Conservation (phyloP, 202 grass and related monocot species). For the Zizania palustris region DNA sequence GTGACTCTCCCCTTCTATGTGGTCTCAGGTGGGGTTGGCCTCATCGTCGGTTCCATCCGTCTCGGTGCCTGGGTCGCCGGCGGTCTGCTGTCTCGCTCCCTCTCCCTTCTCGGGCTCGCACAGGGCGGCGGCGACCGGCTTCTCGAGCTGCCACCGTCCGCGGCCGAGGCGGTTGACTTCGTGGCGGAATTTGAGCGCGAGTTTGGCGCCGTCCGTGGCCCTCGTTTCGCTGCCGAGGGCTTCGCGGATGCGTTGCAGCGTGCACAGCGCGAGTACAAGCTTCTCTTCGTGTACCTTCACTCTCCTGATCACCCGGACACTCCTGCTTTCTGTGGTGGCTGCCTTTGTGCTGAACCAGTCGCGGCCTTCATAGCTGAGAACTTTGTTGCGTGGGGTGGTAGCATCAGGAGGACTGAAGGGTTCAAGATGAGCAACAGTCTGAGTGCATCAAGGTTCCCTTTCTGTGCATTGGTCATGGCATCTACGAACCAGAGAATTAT, state of each 20-base stretch:
- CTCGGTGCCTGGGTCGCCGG: constrained; percentile 90
- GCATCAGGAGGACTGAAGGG: constrained; percentile 87
- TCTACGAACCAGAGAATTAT: constrained; percentile 78
- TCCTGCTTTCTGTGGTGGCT: constrained; percentile 66
- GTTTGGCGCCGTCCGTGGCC: constrained; percentile 55
- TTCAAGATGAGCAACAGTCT: constrained; percentile 99
- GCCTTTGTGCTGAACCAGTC: constrained; percentile 68
- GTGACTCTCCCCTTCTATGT: constrained; percentile 91
- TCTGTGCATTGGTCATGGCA: constrained; percentile 83
- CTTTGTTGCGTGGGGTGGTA: constrained; percentile 92
- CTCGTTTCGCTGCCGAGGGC: constrained; percentile 64
- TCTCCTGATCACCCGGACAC: constrained; percentile 90
- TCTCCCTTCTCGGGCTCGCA: constrained; percentile 74
- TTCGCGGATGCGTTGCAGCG: constrained; percentile 82
- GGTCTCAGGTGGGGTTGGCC: constrained; percentile 73
- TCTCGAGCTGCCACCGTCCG: constrained; percentile 55
- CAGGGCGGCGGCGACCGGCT: constrained; percentile 44
- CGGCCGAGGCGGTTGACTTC: constrained; percentile 77
- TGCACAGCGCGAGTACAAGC: constrained; percentile 81
- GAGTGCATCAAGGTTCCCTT: constrained; percentile 87
- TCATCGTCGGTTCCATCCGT: constrained; percentile 73
- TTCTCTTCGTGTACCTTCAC: constrained; percentile 95
- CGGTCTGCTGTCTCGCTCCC: constrained; percentile 76
- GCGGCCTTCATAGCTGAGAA: constrained; percentile 85
- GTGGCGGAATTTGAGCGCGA: constrained; percentile 73